Evolutionary conservation across 352 stramenopile genomes (phyloP), one percentile per base, ranked within the genome.

Genomic region (Phytopythium oedochilum): DNA sequence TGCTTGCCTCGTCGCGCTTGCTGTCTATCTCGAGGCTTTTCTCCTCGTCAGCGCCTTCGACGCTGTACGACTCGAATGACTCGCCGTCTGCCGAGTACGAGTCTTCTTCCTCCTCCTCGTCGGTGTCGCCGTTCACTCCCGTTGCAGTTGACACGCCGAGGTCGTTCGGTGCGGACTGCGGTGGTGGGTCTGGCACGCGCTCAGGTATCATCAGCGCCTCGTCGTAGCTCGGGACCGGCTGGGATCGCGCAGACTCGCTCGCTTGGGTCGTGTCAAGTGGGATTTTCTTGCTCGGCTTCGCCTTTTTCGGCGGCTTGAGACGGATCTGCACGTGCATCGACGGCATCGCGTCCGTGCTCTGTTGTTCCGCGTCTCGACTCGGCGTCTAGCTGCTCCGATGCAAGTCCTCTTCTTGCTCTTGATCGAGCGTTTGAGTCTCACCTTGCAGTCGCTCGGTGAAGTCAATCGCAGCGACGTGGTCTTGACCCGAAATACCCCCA

Each of bases 181-280:
- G 34, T 5, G 35, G 11, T 5, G 35, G 11, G 5, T 32, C 34
- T n/a, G 35, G 25, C 0, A 23, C 36, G 4, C 14, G 25, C 10
- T 60, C 54, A n/a, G 63, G 61, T 3, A 71, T 45, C 62, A 71
- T 75, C 22, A 76, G 47, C 7, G 71, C 71, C 53, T 78, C 55
- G 12, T 84, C 61, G 15, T 84, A 84, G 8, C 61, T 68, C 28
- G 71, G 71, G 2, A 29, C 42, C 5, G 22, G 49, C 49, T 17
- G 74, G 66, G 6, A 38, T 25, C 3, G 64, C 51, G 8, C 2
- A 12, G 2, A 3, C 14, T 15, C 7, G 22, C 26, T 10, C 23
- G 31, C 26, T 5, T 28, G 28, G 5, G 10, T 3, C 15, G 11
- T n/a, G 2, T n/a, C 18, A 1, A 10, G 8, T n/a, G 32, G 15